Conservation (phyloP, 805 yeast genomes). For the Kregervanrija fluxuum region DNA sequence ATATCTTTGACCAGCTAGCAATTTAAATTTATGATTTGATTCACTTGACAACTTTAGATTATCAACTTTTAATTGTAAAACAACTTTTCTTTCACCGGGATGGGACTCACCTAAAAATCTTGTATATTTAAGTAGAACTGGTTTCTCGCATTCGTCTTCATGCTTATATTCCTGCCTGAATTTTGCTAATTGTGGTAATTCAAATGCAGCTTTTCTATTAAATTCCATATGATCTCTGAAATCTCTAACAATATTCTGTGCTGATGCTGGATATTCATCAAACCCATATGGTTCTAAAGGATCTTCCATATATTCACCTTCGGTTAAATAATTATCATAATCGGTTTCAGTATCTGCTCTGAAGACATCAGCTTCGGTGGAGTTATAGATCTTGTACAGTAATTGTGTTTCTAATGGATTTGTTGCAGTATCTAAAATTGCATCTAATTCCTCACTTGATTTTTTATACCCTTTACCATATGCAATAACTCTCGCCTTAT, state of each 20-base stretch:
- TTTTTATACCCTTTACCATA: constrained; percentile 45
- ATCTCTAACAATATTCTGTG: constrained; percentile 63
- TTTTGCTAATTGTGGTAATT: constrained; percentile 76
- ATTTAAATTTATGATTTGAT: constrained; percentile 66
- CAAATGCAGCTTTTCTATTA: constrained; percentile 83
- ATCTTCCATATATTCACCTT: constrained; percentile 25
- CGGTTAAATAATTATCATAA: constrained; percentile 33
- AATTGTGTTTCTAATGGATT: constrained; percentile 21
- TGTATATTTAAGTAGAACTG: constrained; percentile 63
- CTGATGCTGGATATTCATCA: constrained; percentile 62
- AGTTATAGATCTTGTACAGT: constrained; percentile 28
- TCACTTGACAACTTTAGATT: constrained; percentile 45
- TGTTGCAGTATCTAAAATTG: constrained; percentile 40
- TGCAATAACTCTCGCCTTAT: constrained; percentile 45
- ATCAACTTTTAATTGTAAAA: constrained; percentile 42
- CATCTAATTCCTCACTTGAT: constrained; percentile 46
- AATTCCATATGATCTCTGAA: constrained; percentile 71
- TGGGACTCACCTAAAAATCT: constrained; percentile 67
- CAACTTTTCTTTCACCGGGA: constrained; percentile 67
- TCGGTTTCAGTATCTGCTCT: constrained; percentile 35
- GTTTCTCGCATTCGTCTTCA: constrained; percentile 34
- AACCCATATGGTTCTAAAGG: constrained; percentile 37
- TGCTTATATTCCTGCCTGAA: constrained; percentile 64
- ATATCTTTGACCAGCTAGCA: constrained; percentile 74
- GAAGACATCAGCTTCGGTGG: constrained; percentile 37